These are phyloP conservation scores for Mycena amicta DNA, from an alignment of 768 basidiomycete species.

Conservation along the genomic window DNA sequence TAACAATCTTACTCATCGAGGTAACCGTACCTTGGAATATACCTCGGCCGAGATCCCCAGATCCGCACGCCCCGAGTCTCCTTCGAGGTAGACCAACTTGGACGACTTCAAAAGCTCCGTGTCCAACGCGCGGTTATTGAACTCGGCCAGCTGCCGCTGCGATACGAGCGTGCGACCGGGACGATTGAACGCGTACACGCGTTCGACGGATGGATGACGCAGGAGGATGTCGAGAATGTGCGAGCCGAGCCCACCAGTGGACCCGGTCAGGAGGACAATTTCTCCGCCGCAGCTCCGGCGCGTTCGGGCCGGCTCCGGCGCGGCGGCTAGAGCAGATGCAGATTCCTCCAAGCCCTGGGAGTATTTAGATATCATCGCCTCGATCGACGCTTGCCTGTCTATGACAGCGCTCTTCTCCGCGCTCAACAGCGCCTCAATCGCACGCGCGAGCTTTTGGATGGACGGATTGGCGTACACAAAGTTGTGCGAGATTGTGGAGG, in stretches of 20 bases:
- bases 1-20: constrained; percentile 1
- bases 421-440: background rate
- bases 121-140: constrained; percentile 32
- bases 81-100: constrained; percentile 32
- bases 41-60: constrained; percentile 25
- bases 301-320: background rate
- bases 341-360: background rate
- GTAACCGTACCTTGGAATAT: constrained; percentile 26
- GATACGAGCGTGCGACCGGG: constrained; percentile 16
- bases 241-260: constrained; percentile 35
- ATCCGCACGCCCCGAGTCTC: constrained; percentile 19
- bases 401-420: background rate
- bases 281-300: no score
- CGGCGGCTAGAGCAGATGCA: background rate
- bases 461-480: constrained; percentile 24
- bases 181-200: constrained; percentile 34
- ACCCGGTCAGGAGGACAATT: constrained; percentile 28
- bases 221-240: constrained; percentile 40
- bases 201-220: constrained; percentile 30
- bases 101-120: constrained; percentile 18
- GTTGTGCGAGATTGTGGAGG: background rate
- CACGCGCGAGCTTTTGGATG: constrained; percentile 14
- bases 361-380: constrained; percentile 14
- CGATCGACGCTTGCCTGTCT: background rate
- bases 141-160: constrained; percentile 25